A percentile compares a stretch with the other conserved stretches of the same genome.
Evolutionary conservation across 2,329 filamentous ascomycete species (phyloP).

Genomic region (Aureobasidium subglaciale): DNA sequence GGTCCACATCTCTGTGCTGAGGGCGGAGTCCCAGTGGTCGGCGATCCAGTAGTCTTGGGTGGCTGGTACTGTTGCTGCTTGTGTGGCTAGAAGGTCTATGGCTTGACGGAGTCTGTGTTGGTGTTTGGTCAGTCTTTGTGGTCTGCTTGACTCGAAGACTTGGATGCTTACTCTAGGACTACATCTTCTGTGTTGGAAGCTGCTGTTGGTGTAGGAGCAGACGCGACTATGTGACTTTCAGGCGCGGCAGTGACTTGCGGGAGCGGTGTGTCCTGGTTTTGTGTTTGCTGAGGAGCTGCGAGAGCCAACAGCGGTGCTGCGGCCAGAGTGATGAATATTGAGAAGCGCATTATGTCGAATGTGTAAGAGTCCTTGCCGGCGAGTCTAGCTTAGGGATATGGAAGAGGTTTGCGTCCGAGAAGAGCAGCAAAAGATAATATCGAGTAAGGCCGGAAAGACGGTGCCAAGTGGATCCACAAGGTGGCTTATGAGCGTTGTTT

Average conservation of each 20-base stretch:
- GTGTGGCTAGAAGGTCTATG: neutral
- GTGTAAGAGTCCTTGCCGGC: neutral
- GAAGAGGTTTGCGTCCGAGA: neutral
- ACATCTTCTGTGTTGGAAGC: constrained; percentile 2
- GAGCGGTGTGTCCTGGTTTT: neutral
- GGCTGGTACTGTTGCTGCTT: neutral
- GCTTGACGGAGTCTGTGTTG: constrained; percentile 8
- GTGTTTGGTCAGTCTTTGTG: neutral
- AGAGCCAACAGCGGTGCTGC: constrained; percentile 2
- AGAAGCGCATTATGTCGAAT: constrained; percentile 9
- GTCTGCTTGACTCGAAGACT: neutral
- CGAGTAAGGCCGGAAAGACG: neutral
- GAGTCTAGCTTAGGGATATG: neutral
- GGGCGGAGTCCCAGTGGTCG: constrained; percentile 9
- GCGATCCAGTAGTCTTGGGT: constrained; percentile 11
- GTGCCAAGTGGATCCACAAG: constrained; percentile 6
- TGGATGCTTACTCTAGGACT: neutral
- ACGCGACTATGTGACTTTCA: neutral
- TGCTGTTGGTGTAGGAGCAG: neutral
- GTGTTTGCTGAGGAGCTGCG: neutral
- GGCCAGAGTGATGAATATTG: neutral
- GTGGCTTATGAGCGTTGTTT: constrained; percentile 6
- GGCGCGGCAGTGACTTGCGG: neutral
- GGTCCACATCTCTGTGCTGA: constrained; percentile 18
- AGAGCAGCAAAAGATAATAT: neutral